Base-by-base conservation (phyloP, 1,284 basidiomycete species). In the Pseudozyma thailandica region DNA sequence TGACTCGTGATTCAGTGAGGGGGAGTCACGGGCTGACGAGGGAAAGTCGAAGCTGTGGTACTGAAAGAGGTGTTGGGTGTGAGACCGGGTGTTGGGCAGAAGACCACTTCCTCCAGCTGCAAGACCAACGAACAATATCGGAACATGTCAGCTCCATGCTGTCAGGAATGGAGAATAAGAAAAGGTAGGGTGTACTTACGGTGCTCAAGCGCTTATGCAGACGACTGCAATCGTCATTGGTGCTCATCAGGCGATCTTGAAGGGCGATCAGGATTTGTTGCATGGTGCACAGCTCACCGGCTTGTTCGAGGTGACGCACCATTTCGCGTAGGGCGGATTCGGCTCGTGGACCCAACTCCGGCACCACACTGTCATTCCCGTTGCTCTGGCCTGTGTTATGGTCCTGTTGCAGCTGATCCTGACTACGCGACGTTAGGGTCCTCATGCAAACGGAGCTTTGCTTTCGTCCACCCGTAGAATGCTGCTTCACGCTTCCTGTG, bases 81-180 rank as follows among this genome's bases (percentile, higher is more conserved):
- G 5, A 41, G 39, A 23, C 39, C 39, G 15, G 39, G 39, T 12
- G 39, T 41, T 4, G 39, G 10, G 8, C 20, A 48, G 26, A 66
- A 59, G 7, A 66, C 38, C 3, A 27, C 48, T 26, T 56, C 50
- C 18, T 66, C 63, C 10, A 66, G 49, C 63, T 66, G 7, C 20
- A 4, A 18, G 27, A 1, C 13, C 23, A n/a, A 6, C 12, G 20
- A 28, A n/a, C 15, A 21, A 28, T 43, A 31, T 3, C 6, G 27
- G 49, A 13, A 30, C 18, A 4, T 16, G 15, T n/a, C 9, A 8
- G 9, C 20, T n/a, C 15, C 18, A 18, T 9, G 3, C 9, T 41
- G 7, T 41, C 20, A 18, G 6, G 9, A 23, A 1, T 10, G 2
- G 10, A 16, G 15, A 18, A 9, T 6, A 12, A 18, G 39, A 18